A percentile compares a stretch with the other conserved stretches of the same genome.
Conservation (phyloP, 768 basidiomycete species). For the Cyclocybe aegerita region DNA sequence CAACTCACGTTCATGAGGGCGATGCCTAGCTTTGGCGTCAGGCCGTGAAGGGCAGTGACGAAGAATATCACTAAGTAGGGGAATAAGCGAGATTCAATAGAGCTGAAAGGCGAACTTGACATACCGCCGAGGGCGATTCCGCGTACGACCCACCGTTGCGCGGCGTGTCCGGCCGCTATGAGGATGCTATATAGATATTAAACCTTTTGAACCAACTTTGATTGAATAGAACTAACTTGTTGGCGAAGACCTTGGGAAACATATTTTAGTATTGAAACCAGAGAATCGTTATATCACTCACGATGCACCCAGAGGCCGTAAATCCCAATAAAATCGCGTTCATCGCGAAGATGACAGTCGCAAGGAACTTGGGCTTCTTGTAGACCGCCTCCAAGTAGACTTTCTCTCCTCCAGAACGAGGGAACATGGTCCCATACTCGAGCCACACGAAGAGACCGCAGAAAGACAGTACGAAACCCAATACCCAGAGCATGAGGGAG, state of each 20-base stretch:
- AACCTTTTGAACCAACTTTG: background rate
- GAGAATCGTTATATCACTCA: slow-evolving; percentile 26
- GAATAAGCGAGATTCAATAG: background rate
- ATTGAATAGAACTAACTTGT: slow-evolving; percentile 19
- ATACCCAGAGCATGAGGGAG: slow-evolving; percentile 63
- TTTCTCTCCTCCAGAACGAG: slow-evolving; percentile 62
- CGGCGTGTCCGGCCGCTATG: slow-evolving; percentile 37
- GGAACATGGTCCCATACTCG: slow-evolving; percentile 64
- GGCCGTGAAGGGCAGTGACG: slow-evolving; percentile 49
- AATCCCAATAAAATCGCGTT: slow-evolving; percentile 45
- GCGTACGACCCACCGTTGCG: slow-evolving; percentile 49
- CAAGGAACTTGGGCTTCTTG: slow-evolving; percentile 42
- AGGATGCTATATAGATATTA: slow-evolving; percentile 38
- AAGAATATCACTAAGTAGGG: slow-evolving; percentile 43
- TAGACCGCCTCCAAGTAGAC: slow-evolving; percentile 61
- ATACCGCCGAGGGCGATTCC: slow-evolving; percentile 59
- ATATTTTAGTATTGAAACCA: background rate
- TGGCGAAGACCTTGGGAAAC: slow-evolving; percentile 26
- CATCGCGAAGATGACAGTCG: slow-evolving; percentile 46
- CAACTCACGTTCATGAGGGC: slow-evolving; percentile 52
- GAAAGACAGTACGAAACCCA: slow-evolving; percentile 57
- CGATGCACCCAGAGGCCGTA: slow-evolving; percentile 44
- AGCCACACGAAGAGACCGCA: slow-evolving; percentile 65
- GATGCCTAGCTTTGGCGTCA: slow-evolving; percentile 48
- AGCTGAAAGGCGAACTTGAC: slow-evolving; percentile 5